Conservation (phyloP, 2,329 filamentous ascomycete species). For the Hypoxylon sp. region DNA sequence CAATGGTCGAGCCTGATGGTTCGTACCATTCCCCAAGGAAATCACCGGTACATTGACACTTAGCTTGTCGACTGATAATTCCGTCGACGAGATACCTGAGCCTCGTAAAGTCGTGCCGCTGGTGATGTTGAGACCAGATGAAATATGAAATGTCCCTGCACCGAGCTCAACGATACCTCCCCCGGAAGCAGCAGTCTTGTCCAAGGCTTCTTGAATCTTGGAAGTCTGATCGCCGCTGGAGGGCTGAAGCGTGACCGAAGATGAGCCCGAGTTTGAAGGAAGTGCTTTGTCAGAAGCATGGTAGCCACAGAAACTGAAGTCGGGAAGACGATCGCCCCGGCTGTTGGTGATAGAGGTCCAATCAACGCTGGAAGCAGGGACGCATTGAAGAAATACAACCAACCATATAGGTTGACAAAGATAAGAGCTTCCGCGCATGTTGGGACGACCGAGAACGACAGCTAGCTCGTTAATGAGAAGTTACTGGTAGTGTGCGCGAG, state of each 20-base stretch:
- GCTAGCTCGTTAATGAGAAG: too few relatives aligned
- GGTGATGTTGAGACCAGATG: not conserved
- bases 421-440: too few relatives aligned
- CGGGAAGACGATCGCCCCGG: constrained; percentile 8
- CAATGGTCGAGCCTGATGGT: not conserved
- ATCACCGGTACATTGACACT: not conserved
- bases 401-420: not conserved
- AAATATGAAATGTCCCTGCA: not conserved
- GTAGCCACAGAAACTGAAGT: constrained; percentile 9
- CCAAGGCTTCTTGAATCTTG: not conserved
- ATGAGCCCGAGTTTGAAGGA: not conserved
- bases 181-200: not conserved
- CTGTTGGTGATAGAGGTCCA: constrained; percentile 8
- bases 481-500: too few relatives aligned
- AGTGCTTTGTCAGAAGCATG: not conserved
- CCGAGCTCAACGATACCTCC: not conserved
- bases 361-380: not conserved
- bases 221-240: not conserved
- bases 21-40: not conserved
- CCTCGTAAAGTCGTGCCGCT: not conserved
- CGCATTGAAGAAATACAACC: not conserved
- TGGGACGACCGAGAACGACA: too few relatives aligned
- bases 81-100: not conserved
- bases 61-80: not conserved
- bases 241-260: not conserved